These are phyloP conservation scores for Takakia lepidozioides DNA, from an alignment of 225 moss, liverwort and hornwort species.

Conservation along the genomic window DNA sequence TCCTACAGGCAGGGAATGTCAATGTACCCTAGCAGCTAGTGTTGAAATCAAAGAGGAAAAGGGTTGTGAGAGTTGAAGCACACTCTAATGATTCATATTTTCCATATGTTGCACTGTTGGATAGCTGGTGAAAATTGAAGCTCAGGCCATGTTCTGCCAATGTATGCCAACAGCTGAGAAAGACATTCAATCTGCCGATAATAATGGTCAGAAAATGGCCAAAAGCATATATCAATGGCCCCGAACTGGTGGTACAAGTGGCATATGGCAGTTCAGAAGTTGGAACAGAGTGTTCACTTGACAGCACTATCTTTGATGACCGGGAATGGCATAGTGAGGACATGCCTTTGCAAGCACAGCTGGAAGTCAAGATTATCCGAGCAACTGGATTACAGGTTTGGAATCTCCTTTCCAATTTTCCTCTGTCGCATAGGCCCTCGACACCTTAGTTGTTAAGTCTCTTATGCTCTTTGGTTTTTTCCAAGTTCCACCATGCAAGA, in stretches of 20 bases:
- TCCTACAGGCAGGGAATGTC: too few species aligned
- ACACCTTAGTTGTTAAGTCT: too few species aligned
- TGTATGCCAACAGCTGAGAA: slow-evolving; percentile 1
- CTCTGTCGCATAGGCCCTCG: too few species aligned
- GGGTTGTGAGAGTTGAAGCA: too few species aligned
- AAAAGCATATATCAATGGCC: background rate
- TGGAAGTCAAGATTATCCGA: slow-evolving; percentile 5
- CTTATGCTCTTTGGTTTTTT: too few species aligned
- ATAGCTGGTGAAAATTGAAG: background rate
- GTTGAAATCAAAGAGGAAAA: too few species aligned
- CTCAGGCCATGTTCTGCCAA: background rate
- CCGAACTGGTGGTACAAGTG: slow-evolving; percentile 3
- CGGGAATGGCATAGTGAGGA: too few species aligned
- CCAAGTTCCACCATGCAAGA: too few species aligned
- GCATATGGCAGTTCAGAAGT: background rate
- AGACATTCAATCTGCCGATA: slow-evolving; percentile 3
- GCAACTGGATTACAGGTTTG: slow-evolving; percentile 2
- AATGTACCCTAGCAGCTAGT: too few species aligned
- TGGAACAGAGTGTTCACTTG: slow-evolving; percentile 1
- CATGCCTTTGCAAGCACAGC: slow-evolving; percentile 1
- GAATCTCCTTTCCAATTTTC: too few species aligned
- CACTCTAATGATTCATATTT: too few species aligned
- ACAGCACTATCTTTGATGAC: slow-evolving; percentile 3
- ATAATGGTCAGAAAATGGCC: slow-evolving; percentile 1
- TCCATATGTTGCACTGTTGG: too few species aligned